Base-by-base conservation (phyloP, 2,329 filamentous ascomycete genomes). In the Coniella lustricola region DNA sequence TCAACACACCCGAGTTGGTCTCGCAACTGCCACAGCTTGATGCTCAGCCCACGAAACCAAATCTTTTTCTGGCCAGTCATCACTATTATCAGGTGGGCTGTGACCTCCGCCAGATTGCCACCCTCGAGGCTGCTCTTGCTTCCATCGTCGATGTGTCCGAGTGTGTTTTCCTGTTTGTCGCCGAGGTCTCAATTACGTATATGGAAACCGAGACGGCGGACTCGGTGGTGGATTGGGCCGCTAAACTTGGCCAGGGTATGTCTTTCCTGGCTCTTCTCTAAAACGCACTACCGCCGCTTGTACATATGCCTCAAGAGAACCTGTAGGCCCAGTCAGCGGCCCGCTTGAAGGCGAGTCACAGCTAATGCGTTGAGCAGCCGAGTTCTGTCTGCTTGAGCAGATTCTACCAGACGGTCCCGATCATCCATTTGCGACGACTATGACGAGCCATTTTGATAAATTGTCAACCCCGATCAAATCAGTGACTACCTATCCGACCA, bases 131-230 rank as follows among this genome's bases (percentile, higher is more conserved):
- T 5, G 71, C 79, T 3, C 67, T 95, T 20, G 73, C 74, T 16
- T 67, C 67, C 10, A 72, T 84, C 38, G 62, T 88, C 2, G 70
- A 83, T 34, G 62, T 84, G 14, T 62, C 74, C 1, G 68, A 77
- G 7, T 81, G 77, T 50, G 72, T 76, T 3, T 76, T 95, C 2
- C 70, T 96, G 20, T 95, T 93, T 58, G 77, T 90, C 21, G 90
- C 90, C 1, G 91, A 97, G 66, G 90, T 95, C 13, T 94, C 90
- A 3, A 79, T 95, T 35, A 93, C 89, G 1, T 95, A 95, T 59
- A 94, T 95, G 87, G 81, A 89, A 48, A 79, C 81, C 2, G 64
- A 76, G 18, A 81, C 81, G 35, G 82, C 89, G 5, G 84, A 95
- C 68, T 72, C 76, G 14, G 72, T 96, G 8, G 82, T 96, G 25